phyloP scores from a whole-genome alignment of 148 eudicot species.

The Vaccinium darrowii region DNA sequence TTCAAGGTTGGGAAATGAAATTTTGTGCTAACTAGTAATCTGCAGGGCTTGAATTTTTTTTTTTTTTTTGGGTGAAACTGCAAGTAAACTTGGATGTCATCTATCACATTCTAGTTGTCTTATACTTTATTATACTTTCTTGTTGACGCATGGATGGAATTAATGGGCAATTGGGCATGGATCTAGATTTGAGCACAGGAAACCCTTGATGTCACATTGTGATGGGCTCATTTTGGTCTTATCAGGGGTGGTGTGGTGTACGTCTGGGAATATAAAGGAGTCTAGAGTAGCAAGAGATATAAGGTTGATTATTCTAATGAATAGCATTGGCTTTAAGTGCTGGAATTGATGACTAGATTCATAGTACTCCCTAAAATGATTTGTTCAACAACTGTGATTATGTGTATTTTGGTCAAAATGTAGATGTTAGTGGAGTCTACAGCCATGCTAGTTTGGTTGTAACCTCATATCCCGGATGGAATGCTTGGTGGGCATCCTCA shows the following conservation, averaged over 20 bases:
- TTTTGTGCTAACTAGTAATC: neutral
- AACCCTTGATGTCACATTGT: neutral
- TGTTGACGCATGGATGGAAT: neutral
- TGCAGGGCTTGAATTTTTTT: neutral
- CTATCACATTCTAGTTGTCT: neutral
- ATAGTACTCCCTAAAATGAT: neutral
- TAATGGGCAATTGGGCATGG: neutral
- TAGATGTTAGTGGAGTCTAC: neutral
- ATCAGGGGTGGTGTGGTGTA: neutral
- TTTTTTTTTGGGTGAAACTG: neutral
- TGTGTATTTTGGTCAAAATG: neutral
- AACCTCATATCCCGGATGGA: neutral
- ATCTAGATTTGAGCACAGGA: neutral
- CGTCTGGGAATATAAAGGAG: neutral
- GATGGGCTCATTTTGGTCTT: neutral
- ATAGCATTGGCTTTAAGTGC: neutral
- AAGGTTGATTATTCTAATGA: neutral
- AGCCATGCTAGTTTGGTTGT: neutral
- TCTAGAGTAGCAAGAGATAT: neutral
- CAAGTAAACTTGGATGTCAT: neutral
- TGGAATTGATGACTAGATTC: neutral
- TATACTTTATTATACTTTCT: neutral
- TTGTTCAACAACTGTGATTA: neutral
- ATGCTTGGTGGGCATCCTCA: neutral
- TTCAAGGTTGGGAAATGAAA: neutral